Percentiles rank a stretch among this genome's conserved stretches.
phyloP scores from a whole-genome alignment of 345 rosid species.

The Noccaea bulbosa region DNA sequence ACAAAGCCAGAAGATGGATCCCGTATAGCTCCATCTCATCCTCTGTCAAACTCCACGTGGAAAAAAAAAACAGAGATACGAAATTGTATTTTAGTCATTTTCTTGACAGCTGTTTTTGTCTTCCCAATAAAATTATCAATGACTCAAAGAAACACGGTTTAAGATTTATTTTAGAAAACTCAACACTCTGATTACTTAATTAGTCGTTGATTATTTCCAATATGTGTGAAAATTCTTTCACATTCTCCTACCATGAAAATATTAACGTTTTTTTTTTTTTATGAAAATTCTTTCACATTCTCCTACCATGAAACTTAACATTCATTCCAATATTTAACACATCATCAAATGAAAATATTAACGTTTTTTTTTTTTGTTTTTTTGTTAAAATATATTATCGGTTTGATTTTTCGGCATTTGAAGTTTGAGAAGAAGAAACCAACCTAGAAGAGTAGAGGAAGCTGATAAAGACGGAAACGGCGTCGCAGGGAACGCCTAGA shows the following conservation, averaged over 20 bases:
- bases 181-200: constrained; percentile 2
- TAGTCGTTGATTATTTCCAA: constrained; percentile 23
- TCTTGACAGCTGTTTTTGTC: not conserved
- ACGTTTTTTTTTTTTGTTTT: too few relatives aligned
- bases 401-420: not conserved
- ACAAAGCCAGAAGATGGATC: constrained; percentile 72
- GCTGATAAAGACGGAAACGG: constrained; percentile 68
- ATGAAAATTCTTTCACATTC: not conserved
- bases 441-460: constrained; percentile 77
- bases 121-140: not conserved
- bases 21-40: constrained; percentile 69
- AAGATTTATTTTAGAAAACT: not conserved
- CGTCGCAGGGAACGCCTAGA: constrained; percentile 81
- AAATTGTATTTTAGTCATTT: constrained; percentile 26
- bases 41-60: constrained; percentile 56
- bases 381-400: not conserved
- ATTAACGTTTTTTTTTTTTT: too few relatives aligned
- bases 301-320: too few relatives aligned
- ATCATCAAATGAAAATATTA: too few relatives aligned
- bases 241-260: not conserved
- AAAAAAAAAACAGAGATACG: not conserved
- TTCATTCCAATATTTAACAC: too few relatives aligned
- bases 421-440: not conserved
- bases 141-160: constrained; percentile 5
- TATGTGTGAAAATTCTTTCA: not conserved